Base-by-base conservation (phyloP, 139 green algal species). In the Mesotaenium endlicherianum region DNA sequence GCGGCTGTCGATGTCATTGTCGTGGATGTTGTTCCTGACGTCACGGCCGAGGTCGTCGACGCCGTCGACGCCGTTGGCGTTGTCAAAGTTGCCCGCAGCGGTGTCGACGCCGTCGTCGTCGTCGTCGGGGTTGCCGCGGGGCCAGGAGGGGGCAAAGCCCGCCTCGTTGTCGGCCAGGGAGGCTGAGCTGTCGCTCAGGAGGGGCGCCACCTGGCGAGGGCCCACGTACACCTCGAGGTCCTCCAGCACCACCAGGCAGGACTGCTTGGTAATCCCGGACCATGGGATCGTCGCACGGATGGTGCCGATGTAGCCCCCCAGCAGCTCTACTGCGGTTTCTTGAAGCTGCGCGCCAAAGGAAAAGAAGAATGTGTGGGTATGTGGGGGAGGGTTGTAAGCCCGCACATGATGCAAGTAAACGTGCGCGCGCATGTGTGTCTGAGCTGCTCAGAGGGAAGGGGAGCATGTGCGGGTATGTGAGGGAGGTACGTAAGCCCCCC, bases 221-320 rank as follows among this genome's bases (percentile, higher is more conserved):
- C 5, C 47, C 34, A 78, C 41, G 14, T 36, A 31, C 36, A 78
- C 41, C 31, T 78, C 26, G 14, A 78, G 41, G 5, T 78, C 70
- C 5, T 78, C 41, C 5, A 78, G 31, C 34, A 47, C 70, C 5
- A 78, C 36, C 20, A 14, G 3, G 41, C 31, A 57, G 4, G 70
- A 78, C 70, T 78, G 70, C 14, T n/a, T 60, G 3, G 70, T 50
- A 5, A 78, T 16, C 5, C 26, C 47, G 39, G 39, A 47, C 70
- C 70, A 78, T 50, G 70, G 70, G 26, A 78, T 8, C 34, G 14
- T 78, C 41, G 70, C 70, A 14, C 36, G 31, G 26, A 78, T 49
- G 20, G 26, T 34, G 4, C 70, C 70, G 4, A 78, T 60, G 31
- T 78, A 78, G 70, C 70, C 70, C n/a, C n/a, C n/a, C n/a, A n/a